These are phyloP conservation scores for Pythium angustatum DNA, from an alignment of 352 stramenopile genomes.

Conservation along the genomic window DNA sequence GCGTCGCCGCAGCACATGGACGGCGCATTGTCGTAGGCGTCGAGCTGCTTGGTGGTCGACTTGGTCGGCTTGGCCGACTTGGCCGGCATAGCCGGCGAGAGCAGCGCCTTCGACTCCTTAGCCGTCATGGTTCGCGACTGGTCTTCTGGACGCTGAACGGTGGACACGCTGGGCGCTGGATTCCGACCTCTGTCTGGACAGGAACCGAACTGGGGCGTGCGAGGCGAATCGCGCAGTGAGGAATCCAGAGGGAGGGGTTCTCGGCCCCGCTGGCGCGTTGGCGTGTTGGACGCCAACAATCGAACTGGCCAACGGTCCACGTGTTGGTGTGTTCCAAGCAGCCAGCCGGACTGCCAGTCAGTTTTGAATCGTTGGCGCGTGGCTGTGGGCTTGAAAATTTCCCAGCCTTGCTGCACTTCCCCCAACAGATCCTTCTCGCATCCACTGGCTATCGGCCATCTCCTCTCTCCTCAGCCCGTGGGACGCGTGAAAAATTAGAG, in stretches of 20 bases:
- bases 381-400: not conserved
- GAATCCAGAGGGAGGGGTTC: not conserved
- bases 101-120: not conserved
- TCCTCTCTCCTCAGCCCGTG: not conserved
- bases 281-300: not conserved
- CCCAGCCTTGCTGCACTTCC: slow-evolving; percentile 2
- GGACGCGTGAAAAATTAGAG: slow-evolving; percentile 3
- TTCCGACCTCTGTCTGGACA: not conserved
- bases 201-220: not conserved
- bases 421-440: not conserved
- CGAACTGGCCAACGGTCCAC: not conserved
- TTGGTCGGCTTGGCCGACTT: slow-evolving; percentile 1
- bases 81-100: too few species aligned
- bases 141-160: too few species aligned
- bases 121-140: not conserved
- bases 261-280: not conserved
- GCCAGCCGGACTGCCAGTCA: not conserved
- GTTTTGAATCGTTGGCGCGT: not conserved
- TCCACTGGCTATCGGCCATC: not conserved
- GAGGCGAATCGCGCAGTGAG: slow-evolving; percentile 8
- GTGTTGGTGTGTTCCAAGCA: slow-evolving; percentile 1
- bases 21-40: slow-evolving; percentile 6
- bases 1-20: slow-evolving; percentile 20
- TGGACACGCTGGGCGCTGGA: too few species aligned
- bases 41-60: not conserved